These are phyloP conservation scores for Lyophyllum atratum DNA, from an alignment of 768 basidiomycete species.

Conservation along the genomic window DNA sequence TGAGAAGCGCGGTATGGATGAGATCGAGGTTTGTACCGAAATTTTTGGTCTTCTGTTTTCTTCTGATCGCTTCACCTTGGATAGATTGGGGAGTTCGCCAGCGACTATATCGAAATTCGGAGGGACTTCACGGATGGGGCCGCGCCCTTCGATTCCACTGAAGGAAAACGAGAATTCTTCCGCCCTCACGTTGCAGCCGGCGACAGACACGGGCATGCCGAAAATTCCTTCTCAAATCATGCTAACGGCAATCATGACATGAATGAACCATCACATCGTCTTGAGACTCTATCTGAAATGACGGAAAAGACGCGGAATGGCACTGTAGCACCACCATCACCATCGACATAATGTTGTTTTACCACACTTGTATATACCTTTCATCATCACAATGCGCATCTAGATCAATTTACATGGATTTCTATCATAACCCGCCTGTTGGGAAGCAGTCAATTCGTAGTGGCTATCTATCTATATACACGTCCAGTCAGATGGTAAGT, in stretches of 20 bases:
- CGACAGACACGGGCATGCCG: conserved; percentile 40
- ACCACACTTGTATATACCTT: conserved; percentile 16
- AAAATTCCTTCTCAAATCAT: conserved; percentile 26
- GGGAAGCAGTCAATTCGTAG: too few relatives aligned
- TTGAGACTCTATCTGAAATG: conserved; percentile 31
- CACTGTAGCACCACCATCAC: conserved; percentile 13
- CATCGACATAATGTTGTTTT: conserved; percentile 9
- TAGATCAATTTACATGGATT: conserved; percentile 2
- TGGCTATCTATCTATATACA: too few relatives aligned
- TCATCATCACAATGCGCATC: conserved; percentile 4
- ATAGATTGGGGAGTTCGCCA: conserved; percentile 71
- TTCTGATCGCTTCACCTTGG: neutral
- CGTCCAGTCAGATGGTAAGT: conserved; percentile 15
- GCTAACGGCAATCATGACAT: conserved; percentile 5
- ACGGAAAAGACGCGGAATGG: conserved; percentile 29
- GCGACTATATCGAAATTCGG: conserved; percentile 69
- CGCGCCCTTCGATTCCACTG: conserved; percentile 38
- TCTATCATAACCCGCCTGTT: neutral
- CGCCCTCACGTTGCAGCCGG: conserved; percentile 32
- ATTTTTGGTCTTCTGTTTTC: neutral
- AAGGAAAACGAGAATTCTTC: conserved; percentile 22
- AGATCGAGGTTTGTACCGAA: conserved; percentile 56
- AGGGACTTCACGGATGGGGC: conserved; percentile 62
- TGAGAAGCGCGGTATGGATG: conserved; percentile 68
- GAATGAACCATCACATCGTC: conserved; percentile 11